phyloP scores from a whole-genome alignment of 805 yeast species.

The Komagataella pastoris region DNA sequence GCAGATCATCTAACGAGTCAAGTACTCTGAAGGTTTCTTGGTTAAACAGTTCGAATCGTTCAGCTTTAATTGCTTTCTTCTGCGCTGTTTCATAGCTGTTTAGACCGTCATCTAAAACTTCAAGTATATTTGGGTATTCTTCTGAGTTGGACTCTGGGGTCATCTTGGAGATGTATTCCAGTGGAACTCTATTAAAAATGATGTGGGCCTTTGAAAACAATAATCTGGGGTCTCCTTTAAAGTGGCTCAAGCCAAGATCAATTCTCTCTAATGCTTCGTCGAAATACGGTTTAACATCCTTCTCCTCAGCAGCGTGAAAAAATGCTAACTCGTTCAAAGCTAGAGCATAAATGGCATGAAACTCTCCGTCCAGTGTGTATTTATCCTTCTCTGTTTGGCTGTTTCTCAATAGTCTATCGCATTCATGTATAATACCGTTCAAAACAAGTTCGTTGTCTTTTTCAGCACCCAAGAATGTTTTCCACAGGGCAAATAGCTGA shows the following conservation, averaged over 20 bases:
- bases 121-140: conserved; percentile 21
- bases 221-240: conserved; percentile 31
- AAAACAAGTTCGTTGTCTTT: conserved; percentile 51
- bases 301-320: conserved; percentile 24
- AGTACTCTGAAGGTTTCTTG: conserved; percentile 36
- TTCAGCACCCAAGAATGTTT: conserved; percentile 40
- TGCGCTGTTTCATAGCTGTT: conserved; percentile 31
- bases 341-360: conserved; percentile 63
- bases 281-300: conserved; percentile 39
- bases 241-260: conserved; percentile 38
- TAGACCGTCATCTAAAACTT: conserved; percentile 32
- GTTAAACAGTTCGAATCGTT: conserved; percentile 17
- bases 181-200: conserved; percentile 42
- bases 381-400: conserved; percentile 10
- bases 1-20: conserved; percentile 48
- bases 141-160: conserved; percentile 21
- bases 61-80: conserved; percentile 10
- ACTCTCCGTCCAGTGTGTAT: conserved; percentile 28
- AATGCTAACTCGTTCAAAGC: conserved; percentile 54
- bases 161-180: conserved; percentile 41
- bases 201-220: conserved; percentile 42
- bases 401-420: conserved; percentile 64
- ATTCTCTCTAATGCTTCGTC: conserved; percentile 64
- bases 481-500: conserved; percentile 65
- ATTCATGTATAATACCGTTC: conserved; percentile 86